Percentiles rank a stretch among this genome's conserved stretches.
phyloP scores from a whole-genome alignment of 345 rosid genomes.

The Turritis glabra region DNA sequence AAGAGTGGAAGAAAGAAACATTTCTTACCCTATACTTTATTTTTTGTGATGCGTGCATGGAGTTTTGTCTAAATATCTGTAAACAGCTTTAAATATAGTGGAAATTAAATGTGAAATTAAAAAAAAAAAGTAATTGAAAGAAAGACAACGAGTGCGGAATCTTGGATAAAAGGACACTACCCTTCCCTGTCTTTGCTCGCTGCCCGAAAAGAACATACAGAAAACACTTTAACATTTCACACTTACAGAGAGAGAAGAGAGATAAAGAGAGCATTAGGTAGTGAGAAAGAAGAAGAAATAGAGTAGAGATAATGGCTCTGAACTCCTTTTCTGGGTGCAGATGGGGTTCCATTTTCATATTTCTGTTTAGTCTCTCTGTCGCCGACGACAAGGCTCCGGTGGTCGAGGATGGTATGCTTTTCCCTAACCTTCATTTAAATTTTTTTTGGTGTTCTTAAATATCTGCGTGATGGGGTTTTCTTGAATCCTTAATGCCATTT shows the following conservation, averaged over 20 bases:
- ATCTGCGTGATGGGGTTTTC: not conserved
- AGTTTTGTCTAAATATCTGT: conserved; percentile 32
- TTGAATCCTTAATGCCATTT: conserved; percentile 12
- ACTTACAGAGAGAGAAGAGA: conserved; percentile 27
- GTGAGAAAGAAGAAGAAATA: conserved; percentile 7
- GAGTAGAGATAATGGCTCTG: conserved; percentile 42
- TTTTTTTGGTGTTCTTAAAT: not conserved
- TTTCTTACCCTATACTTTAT: not conserved
- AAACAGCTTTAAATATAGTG: conserved; percentile 29
- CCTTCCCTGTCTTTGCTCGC: conserved; percentile 34
- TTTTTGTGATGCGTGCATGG: conserved; percentile 34
- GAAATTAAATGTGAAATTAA: conserved; percentile 25
- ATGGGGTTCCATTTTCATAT: conserved; percentile 45
- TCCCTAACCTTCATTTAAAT: not conserved
- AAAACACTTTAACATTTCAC: conserved; percentile 36
- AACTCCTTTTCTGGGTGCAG: conserved; percentile 29
- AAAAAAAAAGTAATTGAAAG: not conserved
- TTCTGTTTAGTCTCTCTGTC: conserved; percentile 41
- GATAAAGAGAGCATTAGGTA: not conserved
- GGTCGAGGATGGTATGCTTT: conserved; percentile 69
- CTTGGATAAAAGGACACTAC: conserved; percentile 53
- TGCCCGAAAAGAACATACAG: conserved; percentile 38
- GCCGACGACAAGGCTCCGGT: conserved; percentile 43
- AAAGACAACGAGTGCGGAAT: conserved; percentile 40
- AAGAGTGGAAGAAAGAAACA: conserved; percentile 9